Conservation (phyloP, 1,284 basidiomycete species). For the Cutaneotrichosporon spelunceum region DNA sequence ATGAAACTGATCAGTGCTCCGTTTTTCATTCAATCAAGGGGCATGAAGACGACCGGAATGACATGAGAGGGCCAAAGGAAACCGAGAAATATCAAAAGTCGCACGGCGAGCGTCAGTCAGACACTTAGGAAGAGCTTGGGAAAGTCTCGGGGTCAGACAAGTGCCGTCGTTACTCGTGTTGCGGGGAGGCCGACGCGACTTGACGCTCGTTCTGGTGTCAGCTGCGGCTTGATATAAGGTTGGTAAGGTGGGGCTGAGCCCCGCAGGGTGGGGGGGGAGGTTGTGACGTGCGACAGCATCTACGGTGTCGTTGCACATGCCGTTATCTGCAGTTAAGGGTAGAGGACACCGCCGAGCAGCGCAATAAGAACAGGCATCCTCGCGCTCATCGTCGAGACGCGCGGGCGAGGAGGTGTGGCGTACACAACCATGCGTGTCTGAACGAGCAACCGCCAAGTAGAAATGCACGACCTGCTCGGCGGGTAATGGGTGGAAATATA, state of each 20-base stretch:
- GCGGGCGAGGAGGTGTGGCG: too few species aligned
- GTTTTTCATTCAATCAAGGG: too few species aligned
- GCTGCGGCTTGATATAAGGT: not conserved
- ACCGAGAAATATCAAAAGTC: too few species aligned
- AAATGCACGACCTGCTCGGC: not conserved
- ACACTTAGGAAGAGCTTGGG: too few species aligned
- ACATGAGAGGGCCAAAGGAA: too few species aligned
- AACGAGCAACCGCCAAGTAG: not conserved
- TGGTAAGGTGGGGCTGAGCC: not conserved
- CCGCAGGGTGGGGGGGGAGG: not conserved
- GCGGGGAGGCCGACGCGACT: not conserved
- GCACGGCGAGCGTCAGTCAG: not conserved
- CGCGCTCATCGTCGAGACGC: too few species aligned
- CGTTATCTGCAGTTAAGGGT: not conserved
- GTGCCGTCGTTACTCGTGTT: not conserved
- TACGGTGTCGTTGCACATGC: not conserved
- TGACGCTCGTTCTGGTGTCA: conserved; percentile 15
- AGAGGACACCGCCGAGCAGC: too few species aligned
- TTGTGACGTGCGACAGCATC: not conserved
- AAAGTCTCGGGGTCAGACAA: not conserved
- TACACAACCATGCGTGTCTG: not conserved
- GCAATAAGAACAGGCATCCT: too few species aligned
- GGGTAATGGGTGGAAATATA: not conserved
- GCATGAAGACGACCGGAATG: too few species aligned
- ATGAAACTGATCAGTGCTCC: too few species aligned